Base-by-base conservation (phyloP, 2,329 filamentous ascomycete species). In the Cryphonectria radicalis region DNA sequence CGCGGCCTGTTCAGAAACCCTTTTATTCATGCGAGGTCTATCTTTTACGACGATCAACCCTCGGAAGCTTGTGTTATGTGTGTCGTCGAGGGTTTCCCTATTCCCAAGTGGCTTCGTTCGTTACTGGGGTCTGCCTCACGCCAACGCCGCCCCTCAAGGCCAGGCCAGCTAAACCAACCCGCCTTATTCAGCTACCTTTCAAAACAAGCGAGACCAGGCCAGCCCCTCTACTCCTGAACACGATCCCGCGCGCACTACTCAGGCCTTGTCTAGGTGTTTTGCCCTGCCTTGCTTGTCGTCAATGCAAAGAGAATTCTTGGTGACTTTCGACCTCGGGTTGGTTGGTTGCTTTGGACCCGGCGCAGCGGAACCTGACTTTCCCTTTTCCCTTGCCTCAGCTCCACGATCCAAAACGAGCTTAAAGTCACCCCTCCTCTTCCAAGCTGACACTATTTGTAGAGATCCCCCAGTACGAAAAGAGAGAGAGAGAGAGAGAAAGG, bases 1-100 rank as follows among this genome's bases (percentile, higher is more conserved):
- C 65, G 63, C 64, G 60, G 57, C 64, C 65, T 53, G 53, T 66
- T 32, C 68, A 71, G 69, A 69, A 64, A 70, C 66, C n/a, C 28
- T 60, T 40, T 60, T 40, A 37, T 67, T 68, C 63, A 69, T 72
- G 68, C 68, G 65, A 50, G 40, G 28, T 63, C 28, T 65, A 35
- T 22, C 17, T 22, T 13, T 13, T 35, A 62, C 57, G 40, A 55
- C 63, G 60, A 46, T 67, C 62, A 17, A 57, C 50, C 46, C 67
- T 73, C 55, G 62, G 43, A 55, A 66, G 63, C 42, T 46, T 64
- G 25, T 63, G 46, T 35, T 4, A 28, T 46, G 46, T 22, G 46
- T 50, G 46, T n/a, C 37, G 22, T 50, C 22, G 46, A 22, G 42
- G 7, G 25, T 42, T 19, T 66, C 10, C 46, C 32, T 53, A 25